Evolutionary conservation across 2,329 filamentous ascomycete species (phyloP).

Genomic region (Colletotrichum tamarilloi): DNA sequence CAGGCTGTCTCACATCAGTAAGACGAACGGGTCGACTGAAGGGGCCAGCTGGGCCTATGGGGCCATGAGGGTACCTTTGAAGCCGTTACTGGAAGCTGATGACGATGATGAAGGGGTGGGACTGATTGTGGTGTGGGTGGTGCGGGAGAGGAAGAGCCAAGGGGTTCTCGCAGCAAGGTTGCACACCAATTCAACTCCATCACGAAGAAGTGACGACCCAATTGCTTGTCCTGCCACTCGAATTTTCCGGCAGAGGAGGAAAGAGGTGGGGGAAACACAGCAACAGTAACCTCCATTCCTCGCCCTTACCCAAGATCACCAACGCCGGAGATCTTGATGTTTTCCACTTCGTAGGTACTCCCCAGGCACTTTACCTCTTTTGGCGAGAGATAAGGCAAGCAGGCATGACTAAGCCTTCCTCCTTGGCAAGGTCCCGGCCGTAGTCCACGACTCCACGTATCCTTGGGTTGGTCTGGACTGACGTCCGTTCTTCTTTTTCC

Average conservation of each 20-base stretch:
- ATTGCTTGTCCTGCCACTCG: background rate
- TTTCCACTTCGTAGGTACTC: background rate
- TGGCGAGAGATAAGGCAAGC: background rate
- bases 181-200: background rate
- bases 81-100: slow-evolving; percentile 4
- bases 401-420: background rate
- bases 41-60: background rate
- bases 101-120: slow-evolving; percentile 18
- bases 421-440: background rate
- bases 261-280: background rate
- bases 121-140: slow-evolving; percentile 1
- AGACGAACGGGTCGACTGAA: background rate
- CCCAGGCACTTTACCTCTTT: background rate
- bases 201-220: background rate
- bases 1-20: background rate
- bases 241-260: background rate
- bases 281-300: background rate
- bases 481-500: background rate
- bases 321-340: background rate
- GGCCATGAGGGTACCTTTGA: slow-evolving; percentile 9
- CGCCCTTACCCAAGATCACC: background rate
- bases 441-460: too few species aligned
- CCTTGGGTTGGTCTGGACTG: background rate
- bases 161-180: background rate
- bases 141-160: background rate